Evolutionary conservation across 208 protist genomes (phyloP).

Genomic region (Trichomonas gallinae): DNA sequence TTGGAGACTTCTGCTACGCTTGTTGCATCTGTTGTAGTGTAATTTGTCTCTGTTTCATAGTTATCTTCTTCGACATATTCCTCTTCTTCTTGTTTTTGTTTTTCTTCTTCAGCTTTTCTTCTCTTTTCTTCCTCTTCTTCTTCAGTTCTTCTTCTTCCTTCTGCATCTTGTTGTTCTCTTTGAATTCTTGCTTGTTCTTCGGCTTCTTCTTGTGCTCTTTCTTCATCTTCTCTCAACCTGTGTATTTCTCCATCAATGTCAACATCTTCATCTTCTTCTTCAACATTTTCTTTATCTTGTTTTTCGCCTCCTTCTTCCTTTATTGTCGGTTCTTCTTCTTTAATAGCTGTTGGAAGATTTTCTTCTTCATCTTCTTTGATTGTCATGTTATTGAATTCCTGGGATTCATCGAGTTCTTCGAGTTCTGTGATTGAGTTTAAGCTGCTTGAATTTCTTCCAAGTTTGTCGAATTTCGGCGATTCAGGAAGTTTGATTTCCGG

Average conservation of each 20-base stretch:
- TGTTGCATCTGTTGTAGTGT: no score
- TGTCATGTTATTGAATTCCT: no score
- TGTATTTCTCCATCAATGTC: not conserved
- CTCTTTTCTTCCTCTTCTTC: not conserved
- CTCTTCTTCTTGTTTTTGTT: not conserved
- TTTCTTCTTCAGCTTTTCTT: not conserved
- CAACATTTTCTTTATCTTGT: not conserved
- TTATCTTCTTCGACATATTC: not conserved
- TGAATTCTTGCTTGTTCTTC: not conserved
- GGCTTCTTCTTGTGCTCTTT: not conserved
- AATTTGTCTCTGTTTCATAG: not conserved
- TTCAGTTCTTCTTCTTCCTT: not conserved
- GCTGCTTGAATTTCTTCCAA: not conserved
- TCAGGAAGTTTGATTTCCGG: not conserved
- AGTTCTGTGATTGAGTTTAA: not conserved
- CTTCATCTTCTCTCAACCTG: not conserved
- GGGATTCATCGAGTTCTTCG: not conserved
- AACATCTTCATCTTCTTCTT: not conserved
- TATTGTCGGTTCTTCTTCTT: not conserved
- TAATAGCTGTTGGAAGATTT: not conserved
- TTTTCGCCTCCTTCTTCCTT: not conserved
- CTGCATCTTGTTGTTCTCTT: not conserved
- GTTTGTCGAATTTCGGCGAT: not conserved
- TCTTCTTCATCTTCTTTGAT: not conserved
- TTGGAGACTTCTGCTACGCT: no score